A percentile compares a stretch with the other conserved stretches of the same genome.
Conservation (phyloP, 805 yeast species). For the Candida ipomoeae region DNA sequence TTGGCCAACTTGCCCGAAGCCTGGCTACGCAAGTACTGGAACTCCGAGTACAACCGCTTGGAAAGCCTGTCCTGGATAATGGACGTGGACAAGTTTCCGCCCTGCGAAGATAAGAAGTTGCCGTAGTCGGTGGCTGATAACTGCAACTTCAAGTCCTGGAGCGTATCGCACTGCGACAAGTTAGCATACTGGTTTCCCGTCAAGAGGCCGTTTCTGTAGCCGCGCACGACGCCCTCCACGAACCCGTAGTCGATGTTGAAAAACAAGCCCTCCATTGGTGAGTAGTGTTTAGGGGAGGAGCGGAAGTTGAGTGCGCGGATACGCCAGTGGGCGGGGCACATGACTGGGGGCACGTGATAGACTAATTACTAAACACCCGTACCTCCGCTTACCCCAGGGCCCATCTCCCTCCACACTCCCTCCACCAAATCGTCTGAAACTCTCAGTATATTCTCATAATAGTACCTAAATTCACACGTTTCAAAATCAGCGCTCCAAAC, state of each 20-base stretch:
- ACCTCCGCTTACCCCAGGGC: neutral
- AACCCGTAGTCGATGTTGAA: conserved; percentile 89
- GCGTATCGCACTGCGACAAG: conserved; percentile 90
- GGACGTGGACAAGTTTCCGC: conserved; percentile 80
- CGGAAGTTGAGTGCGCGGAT: neutral
- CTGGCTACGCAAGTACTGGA: conserved; percentile 79
- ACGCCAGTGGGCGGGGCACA: too few relatives aligned
- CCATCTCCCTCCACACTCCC: neutral
- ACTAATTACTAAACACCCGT: neutral
- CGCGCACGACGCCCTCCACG: conserved; percentile 92
- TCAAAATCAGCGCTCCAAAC: too few relatives aligned
- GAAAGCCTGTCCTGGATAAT: conserved; percentile 78
- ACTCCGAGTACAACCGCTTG: conserved; percentile 73
- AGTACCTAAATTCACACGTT: too few relatives aligned
- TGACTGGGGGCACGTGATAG: too few relatives aligned
- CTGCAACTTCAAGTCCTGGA: conserved; percentile 92
- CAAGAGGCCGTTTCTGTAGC: conserved; percentile 81
- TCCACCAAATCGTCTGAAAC: too few relatives aligned
- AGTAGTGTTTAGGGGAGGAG: neutral
- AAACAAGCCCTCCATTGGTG: conserved; percentile 82
- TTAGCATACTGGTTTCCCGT: conserved; percentile 80
- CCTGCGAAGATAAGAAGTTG: conserved; percentile 75
- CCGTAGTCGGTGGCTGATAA: conserved; percentile 96
- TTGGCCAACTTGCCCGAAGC: conserved; percentile 74
- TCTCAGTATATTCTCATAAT: too few relatives aligned